Evolutionary conservation across 2,329 filamentous ascomycete genomes (phyloP).

Genomic region (Fusarium incarnatum): DNA sequence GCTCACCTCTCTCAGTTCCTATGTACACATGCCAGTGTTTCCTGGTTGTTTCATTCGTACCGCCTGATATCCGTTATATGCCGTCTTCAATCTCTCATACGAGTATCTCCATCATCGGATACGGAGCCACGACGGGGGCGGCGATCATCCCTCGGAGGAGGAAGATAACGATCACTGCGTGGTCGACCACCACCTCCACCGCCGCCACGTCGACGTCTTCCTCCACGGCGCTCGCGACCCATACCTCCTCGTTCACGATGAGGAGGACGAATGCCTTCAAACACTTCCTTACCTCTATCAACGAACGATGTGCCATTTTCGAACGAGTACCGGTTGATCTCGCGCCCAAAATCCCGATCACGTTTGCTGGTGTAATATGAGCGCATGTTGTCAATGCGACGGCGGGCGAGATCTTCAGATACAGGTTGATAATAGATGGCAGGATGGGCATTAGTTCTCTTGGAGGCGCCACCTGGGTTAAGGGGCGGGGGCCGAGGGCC

Average conservation of each 20-base stretch:
- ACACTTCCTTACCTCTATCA: constrained; percentile 78
- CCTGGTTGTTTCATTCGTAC: not conserved
- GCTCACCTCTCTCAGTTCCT: not conserved
- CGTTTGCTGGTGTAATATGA: constrained; percentile 59
- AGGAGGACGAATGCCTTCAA: constrained; percentile 71
- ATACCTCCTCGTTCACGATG: constrained; percentile 58
- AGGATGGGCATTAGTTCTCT: constrained; percentile 57
- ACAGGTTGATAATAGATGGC: constrained; percentile 67
- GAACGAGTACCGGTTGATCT: constrained; percentile 78
- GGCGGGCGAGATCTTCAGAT: constrained; percentile 69
- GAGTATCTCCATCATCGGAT: constrained; percentile 21
- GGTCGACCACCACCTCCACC: constrained; percentile 45
- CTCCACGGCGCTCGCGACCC: constrained; percentile 50
- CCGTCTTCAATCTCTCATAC: constrained; percentile 23
- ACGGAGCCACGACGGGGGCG: constrained; percentile 25
- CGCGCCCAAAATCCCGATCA: constrained; percentile 57
- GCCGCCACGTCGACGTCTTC: constrained; percentile 47
- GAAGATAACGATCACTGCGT: constrained; percentile 52
- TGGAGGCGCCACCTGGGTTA: constrained; percentile 37
- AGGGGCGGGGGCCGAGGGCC: constrained; percentile 41
- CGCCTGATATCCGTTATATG: not conserved
- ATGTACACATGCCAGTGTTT: not conserved
- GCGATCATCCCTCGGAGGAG: constrained; percentile 34
- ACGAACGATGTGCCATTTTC: constrained; percentile 75
- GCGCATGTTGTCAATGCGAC: constrained; percentile 70